Evolutionary conservation across 176 grass and related monocot species (phyloP).

Genomic region (Bromus sterilis): DNA sequence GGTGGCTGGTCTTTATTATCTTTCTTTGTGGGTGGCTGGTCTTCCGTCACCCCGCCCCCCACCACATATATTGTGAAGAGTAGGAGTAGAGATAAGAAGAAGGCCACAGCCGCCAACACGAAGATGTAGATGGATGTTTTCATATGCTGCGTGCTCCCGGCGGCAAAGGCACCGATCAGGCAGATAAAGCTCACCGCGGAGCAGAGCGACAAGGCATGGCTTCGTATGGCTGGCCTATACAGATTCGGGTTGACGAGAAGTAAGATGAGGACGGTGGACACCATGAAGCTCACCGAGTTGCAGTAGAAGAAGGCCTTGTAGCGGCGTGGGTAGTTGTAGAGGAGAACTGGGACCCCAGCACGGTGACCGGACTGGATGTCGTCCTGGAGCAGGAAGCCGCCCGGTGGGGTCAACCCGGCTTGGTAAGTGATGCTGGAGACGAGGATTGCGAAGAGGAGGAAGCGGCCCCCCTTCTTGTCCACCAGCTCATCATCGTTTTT

Average conservation of each 20-base stretch:
- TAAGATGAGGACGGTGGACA: slow-evolving; percentile 8
- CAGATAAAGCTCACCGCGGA: background rate
- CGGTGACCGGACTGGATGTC: background rate
- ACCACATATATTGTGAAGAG: background rate
- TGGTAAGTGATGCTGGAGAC: slow-evolving; percentile 27
- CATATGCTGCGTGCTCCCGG: background rate
- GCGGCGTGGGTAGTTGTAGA: background rate
- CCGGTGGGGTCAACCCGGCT: slow-evolving; percentile 27
- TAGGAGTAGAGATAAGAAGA: background rate
- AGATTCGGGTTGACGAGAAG: background rate
- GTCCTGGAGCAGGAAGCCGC: background rate
- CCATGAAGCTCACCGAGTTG: slow-evolving; percentile 13
- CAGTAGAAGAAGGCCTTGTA: slow-evolving; percentile 32
- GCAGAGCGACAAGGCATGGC: background rate
- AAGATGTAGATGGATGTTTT: background rate
- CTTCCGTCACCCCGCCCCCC: no score
- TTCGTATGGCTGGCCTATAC: background rate
- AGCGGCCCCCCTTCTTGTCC: background rate
- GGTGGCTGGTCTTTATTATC: no score
- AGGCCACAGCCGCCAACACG: background rate
- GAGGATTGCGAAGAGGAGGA: slow-evolving; percentile 23
- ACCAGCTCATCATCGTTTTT: background rate
- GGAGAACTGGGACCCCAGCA: background rate
- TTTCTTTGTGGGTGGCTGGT: no score
- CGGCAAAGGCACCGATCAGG: background rate